phyloP scores from a whole-genome alignment of 345 rosid genomes.

The Arabidopsis thaliana region DNA sequence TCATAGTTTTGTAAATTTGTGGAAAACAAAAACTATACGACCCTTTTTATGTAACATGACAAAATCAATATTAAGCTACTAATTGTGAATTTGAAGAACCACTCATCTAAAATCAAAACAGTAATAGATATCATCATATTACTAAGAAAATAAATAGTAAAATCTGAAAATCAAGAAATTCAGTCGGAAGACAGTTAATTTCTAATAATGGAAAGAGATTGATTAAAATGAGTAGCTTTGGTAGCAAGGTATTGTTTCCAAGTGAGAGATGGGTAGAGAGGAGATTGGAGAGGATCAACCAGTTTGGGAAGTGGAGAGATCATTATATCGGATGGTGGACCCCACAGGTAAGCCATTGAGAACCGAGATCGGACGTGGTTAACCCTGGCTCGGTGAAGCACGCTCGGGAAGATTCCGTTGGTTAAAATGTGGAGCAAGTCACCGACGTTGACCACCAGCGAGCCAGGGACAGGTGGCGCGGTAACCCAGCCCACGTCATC shows the following conservation, averaged over 20 bases:
- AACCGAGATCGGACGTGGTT: slow-evolving; percentile 59
- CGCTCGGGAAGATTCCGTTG: slow-evolving; percentile 77
- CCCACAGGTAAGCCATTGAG: slow-evolving; percentile 74
- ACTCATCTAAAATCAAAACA: background rate
- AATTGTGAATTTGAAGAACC: background rate
- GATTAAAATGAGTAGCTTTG: slow-evolving; percentile 76
- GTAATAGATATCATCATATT: background rate
- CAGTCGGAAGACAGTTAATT: slow-evolving; percentile 25
- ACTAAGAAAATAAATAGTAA: background rate
- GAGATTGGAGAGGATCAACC: slow-evolving; percentile 58
- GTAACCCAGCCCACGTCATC: slow-evolving; percentile 80
- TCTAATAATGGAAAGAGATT: slow-evolving; percentile 44
- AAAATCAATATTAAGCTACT: background rate
- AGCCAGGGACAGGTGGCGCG: slow-evolving; percentile 61
- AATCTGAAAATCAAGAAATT: slow-evolving; percentile 24
- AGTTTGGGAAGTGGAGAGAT: slow-evolving; percentile 68
- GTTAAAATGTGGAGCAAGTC: slow-evolving; percentile 87
- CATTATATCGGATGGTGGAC: slow-evolving; percentile 63
- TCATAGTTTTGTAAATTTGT: background rate
- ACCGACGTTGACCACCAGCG: slow-evolving; percentile 77
- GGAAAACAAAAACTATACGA: no score
- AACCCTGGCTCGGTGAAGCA: slow-evolving; percentile 79
- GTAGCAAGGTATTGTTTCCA: slow-evolving; percentile 80
- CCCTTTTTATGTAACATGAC: background rate
- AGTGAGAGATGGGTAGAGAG: slow-evolving; percentile 76